Evolutionary conservation across 345 rosid genomes (phyloP), one percentile per base, ranked within the genome.

Genomic region (Salix suchowensis): DNA sequence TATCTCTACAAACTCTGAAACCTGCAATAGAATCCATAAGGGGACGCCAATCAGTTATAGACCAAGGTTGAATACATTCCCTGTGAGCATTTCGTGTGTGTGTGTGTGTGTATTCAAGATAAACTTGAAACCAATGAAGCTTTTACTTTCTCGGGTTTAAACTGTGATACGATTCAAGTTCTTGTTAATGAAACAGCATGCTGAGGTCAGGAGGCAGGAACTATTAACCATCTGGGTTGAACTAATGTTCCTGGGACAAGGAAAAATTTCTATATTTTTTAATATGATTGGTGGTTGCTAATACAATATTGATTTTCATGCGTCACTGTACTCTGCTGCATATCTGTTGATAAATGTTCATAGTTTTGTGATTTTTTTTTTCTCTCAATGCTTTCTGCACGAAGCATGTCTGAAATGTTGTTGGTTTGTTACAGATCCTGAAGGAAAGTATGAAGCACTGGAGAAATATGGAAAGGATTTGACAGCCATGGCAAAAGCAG

Each of bases 381-480:
- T 67, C 26, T 67, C 46, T 55, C 60, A 15, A 9, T 68, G 30
- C 28, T 36, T 54, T 23, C 40, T 24, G 55, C 7, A 4, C 10
- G 42, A 52, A 67, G 40, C 24, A 62, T 66, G 37, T 62, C 79
- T 84, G 30, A 76, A 71, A 58, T 78, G 48, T 13, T 58, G 48
- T 60, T 48, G 9, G 62, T 44, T 78, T 68, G 64, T 69, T 79
- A 50, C 87, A 96, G 99, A 93, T 85, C 98, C 98, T 71, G 99
- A 96, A 83, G 98, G 97, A 6, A 96, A 94, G 90, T 94, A 96
- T 42, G 99, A 96, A 86, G 94, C 97, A 72, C 70, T 96, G 70
- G 98, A 92, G 76, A 96, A 91, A 82, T 96, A 96, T 83, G 99
- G 99, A 34, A 94, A 92, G 79, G 99, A 96, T 84, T 80, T 96